Evolutionary conservation across 805 yeast species (phyloP), one percentile per base, ranked within the genome.

Genomic region (Sugiyamaella chiloensis): DNA sequence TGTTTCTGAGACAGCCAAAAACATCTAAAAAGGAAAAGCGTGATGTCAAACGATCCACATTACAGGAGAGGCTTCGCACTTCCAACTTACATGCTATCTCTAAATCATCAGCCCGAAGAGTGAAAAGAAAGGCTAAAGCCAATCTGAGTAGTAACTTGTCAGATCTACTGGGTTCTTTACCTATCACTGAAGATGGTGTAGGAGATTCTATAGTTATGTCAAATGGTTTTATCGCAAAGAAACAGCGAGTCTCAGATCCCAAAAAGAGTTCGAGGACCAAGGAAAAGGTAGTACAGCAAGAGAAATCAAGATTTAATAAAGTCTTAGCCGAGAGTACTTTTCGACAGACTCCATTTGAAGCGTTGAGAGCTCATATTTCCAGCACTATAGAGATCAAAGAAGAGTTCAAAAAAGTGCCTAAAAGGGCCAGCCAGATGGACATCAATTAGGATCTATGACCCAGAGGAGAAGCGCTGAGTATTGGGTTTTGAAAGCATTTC

Each of bases 261-360:
- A 48, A 51, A 24, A 47, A 44, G 32, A 47, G 52, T 31, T 14
- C 55, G 1, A 47, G 51, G 39, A 42, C 42, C 1, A 53, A 52
- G 16, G 59, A 58, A 19, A 54, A 52, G 14, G 55, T 60, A 12
- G 42, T 57, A 23, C 51, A 51, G 24, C 41, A 48, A 9, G 63
- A 60, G 40, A 57, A 51, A 11, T 35, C 40, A 11, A 37, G 54
- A 35, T 60, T 60, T 49, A 52, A 52, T 42, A 40, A 41, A 29
- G 56, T 58, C 19, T 34, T 53, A 14, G 46, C 44, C 12, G 51
- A 54, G 23, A 26, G 44, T 19, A 43, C 50, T 42, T 59, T 56
- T 47, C 46, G 51, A 19, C 37, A 52, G 31, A 49, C 51, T 19
- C 63, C 63, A 12, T 55, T 59, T 47, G 60, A 47, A 11, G 40